Evolutionary conservation across 2,329 filamentous ascomycete genomes (phyloP), one percentile per base, ranked within the genome.

Genomic region (Aphanoascus verrucosus): DNA sequence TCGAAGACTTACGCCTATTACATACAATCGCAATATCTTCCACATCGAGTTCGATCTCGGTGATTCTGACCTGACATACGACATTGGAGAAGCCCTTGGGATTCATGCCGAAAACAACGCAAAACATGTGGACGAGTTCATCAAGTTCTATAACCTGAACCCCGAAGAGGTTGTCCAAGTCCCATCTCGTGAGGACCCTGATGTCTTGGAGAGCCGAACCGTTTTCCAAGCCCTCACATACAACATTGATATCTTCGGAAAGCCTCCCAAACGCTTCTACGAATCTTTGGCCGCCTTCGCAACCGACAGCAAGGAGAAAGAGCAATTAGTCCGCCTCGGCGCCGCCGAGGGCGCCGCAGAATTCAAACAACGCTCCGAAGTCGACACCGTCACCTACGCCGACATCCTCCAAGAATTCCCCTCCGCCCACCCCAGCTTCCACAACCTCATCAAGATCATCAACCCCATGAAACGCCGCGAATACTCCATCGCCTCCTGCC

Each of bases 21-120:
- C 83, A 32, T 98, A 98, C 67, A 90, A 97, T 70, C 88, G 93
- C 62, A 96, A 98, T 78, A 97, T 98, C 71, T 98, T 98, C 84
- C 93, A 98, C 74, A 97, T 98, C 58, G 93, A 98, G 72, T 98
- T 98, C 64, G 93, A 97, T 66, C 81, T 98, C 20, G 91, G 91
- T 56, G 73, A 84, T 64, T 94, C 91, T 34, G 91, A 90, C 38
- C 82, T 98, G 59, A 95, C 82, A 41, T 98, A 98, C 74, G 88
- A 94, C 67, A 97, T 98, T 64, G 93, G 93, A 54, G 93, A 98
- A 74, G 93, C 93, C 45, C 83, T 98, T 15, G 93, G 93, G 60
- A 90, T 98, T 58, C 93, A 98, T 69, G 88, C 89, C 5, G 88
- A 97, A 72, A 98, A 98, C 70, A 85, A 97, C 68, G 78, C 83